A percentile compares a stretch with the other conserved stretches of the same genome.
phyloP scores from a whole-genome alignment of 139 green algal genomes.

The Bryopsis sp. region DNA sequence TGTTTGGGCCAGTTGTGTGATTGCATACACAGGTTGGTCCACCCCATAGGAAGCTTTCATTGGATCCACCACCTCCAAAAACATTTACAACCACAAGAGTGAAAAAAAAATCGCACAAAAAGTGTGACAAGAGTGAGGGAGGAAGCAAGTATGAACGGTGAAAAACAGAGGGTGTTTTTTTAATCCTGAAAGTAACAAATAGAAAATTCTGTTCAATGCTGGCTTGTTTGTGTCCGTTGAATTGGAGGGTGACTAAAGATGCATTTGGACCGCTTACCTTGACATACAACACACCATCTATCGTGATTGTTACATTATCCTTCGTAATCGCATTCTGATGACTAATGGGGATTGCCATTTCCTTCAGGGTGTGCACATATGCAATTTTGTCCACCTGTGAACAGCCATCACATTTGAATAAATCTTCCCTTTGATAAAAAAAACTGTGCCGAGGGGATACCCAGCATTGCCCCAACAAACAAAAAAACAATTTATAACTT shows the following conservation, averaged over 20 bases:
- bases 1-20: slow-evolving; percentile 91
- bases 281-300: slow-evolving; percentile 95
- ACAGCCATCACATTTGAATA: too few relatives aligned
- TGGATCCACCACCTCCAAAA: slow-evolving; percentile 74
- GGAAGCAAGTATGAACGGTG: too few relatives aligned
- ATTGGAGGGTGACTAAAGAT: slow-evolving; percentile 1
- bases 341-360: slow-evolving; percentile 76
- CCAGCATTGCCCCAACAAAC: too few relatives aligned
- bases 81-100: neutral
- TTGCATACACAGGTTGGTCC: slow-evolving; percentile 83
- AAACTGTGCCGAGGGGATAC: too few relatives aligned
- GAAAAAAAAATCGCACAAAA: neutral
- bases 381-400: slow-evolving; percentile 76
- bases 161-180: too few relatives aligned
- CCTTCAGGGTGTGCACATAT: slow-evolving; percentile 82
- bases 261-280: slow-evolving; percentile 60
- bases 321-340: slow-evolving; percentile 93
- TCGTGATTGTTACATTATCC: slow-evolving; percentile 93
- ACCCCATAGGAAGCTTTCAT: slow-evolving; percentile 85
- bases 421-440: too few relatives aligned
- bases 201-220: too few relatives aligned
- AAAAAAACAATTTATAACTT: neutral
- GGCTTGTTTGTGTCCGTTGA: too few relatives aligned
- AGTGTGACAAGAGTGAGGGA: too few relatives aligned
- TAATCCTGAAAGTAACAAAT: too few relatives aligned